phyloP scores from a whole-genome alignment of 2,329 filamentous ascomycete species.

The Ascochyta pisi region DNA sequence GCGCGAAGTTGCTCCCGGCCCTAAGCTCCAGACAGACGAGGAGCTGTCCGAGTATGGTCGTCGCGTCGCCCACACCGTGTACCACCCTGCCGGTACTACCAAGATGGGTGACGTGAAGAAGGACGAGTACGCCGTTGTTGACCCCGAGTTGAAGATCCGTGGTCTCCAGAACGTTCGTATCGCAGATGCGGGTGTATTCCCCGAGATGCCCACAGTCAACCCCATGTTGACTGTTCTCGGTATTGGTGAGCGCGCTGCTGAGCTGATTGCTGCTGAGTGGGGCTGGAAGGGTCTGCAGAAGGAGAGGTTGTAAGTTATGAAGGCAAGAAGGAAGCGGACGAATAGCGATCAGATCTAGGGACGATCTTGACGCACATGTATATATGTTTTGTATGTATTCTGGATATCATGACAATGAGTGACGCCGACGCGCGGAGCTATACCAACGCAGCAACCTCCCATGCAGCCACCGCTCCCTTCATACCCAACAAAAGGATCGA shows the following conservation, averaged over 20 bases:
- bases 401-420: constrained; percentile 16
- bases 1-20: constrained; percentile 80
- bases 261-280: constrained; percentile 79
- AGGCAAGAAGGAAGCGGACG: not conserved
- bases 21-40: constrained; percentile 75
- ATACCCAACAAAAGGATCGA: not conserved
- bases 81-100: constrained; percentile 87
- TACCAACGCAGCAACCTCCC: constrained; percentile 15
- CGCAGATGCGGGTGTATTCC: constrained; percentile 87
- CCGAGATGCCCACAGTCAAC: constrained; percentile 85
- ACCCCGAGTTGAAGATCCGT: constrained; percentile 73
- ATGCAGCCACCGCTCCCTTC: constrained; percentile 7
- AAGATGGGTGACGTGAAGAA: constrained; percentile 80
- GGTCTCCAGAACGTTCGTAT: constrained; percentile 78
- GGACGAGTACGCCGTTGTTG: constrained; percentile 80
- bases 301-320: constrained; percentile 58
- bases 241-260: constrained; percentile 82
- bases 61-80: constrained; percentile 83
- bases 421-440: constrained; percentile 16
- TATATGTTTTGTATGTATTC: constrained; percentile 17
- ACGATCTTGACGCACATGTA: constrained; percentile 11
- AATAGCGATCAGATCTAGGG: constrained; percentile 1
- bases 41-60: constrained; percentile 82
- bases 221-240: constrained; percentile 89
- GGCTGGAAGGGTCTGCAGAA: constrained; percentile 67